These are phyloP conservation scores for Lichenothelia convexa DNA, from an alignment of 495 filamentous ascomycete species.

Conservation along the genomic window DNA sequence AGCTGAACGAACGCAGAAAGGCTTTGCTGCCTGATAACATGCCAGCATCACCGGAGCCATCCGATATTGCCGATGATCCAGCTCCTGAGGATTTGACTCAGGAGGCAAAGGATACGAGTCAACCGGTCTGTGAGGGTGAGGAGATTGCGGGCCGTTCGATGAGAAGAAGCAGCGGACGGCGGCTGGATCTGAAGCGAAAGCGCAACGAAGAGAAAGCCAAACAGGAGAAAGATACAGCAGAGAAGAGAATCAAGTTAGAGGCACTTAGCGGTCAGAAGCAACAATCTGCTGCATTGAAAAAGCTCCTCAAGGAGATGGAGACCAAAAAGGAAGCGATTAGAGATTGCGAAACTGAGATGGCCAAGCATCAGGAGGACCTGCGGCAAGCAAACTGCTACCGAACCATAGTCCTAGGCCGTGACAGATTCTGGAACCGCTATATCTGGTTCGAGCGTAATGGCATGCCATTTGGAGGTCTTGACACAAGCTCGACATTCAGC, in stretches of 20 bases:
- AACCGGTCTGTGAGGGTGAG: slow-evolving; percentile 26
- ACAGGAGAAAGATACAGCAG: slow-evolving; percentile 38
- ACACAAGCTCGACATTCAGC: slow-evolving; percentile 67
- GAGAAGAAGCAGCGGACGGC: slow-evolving; percentile 59
- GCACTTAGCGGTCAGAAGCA: slow-evolving; percentile 74
- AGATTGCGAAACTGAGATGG: slow-evolving; percentile 68
- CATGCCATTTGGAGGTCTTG: slow-evolving; percentile 86
- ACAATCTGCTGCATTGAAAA: slow-evolving; percentile 56
- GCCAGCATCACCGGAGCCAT: slow-evolving; percentile 41
- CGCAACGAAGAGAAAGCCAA: slow-evolving; percentile 41
- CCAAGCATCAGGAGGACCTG: slow-evolving; percentile 70
- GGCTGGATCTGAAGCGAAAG: slow-evolving; percentile 46
- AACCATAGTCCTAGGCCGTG: slow-evolving; percentile 72
- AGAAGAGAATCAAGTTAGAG: slow-evolving; percentile 50
- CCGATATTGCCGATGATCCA: slow-evolving; percentile 35
- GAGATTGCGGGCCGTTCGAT: slow-evolving; percentile 55
- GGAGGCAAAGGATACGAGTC: slow-evolving; percentile 9
- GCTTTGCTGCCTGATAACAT: slow-evolving; percentile 59
- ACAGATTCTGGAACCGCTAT: slow-evolving; percentile 94
- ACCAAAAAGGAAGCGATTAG: slow-evolving; percentile 62
- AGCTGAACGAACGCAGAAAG: slow-evolving; percentile 74
- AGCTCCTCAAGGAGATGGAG: slow-evolving; percentile 71
- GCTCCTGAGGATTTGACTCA: too few relatives aligned
- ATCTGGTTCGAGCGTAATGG: slow-evolving; percentile 99
- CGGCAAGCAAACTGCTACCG: slow-evolving; percentile 85